A percentile compares a stretch with the other conserved stretches of the same genome.
These are phyloP conservation scores for Fusarium coicis DNA, from an alignment of 2,329 filamentous ascomycete genomes.

Conservation along the genomic window DNA sequence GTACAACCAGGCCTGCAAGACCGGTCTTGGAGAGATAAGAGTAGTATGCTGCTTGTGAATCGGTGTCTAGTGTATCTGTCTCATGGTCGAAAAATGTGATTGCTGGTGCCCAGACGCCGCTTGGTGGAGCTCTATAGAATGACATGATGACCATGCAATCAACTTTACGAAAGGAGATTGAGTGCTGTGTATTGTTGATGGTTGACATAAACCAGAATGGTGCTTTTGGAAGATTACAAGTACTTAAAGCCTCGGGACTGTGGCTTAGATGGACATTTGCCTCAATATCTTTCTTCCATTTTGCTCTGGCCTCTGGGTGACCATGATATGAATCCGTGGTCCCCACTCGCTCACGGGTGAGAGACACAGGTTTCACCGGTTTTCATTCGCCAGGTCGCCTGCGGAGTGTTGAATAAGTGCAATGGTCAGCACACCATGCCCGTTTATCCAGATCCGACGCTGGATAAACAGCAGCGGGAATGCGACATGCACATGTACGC, in stretches of 20 bases:
- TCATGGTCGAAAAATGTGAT: slow-evolving; percentile 64
- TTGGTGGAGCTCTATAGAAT: slow-evolving; percentile 35
- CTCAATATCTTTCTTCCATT: neutral
- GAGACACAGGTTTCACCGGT: no score
- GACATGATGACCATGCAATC: slow-evolving; percentile 19
- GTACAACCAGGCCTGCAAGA: slow-evolving; percentile 62
- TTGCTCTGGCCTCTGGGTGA: neutral
- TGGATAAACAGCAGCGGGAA: neutral
- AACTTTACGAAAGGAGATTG: neutral
- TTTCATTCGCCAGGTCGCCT: neutral
- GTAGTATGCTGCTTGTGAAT: slow-evolving; percentile 62
- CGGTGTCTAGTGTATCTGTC: slow-evolving; percentile 60
- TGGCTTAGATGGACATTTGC: neutral
- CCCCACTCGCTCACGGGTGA: neutral
- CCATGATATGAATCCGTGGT: neutral
- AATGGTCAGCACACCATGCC: neutral
- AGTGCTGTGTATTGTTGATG: neutral
- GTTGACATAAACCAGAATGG: neutral
- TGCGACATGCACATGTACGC: neutral
- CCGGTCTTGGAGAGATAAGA: slow-evolving; percentile 61
- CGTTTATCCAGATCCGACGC: neutral
- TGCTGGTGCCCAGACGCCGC: slow-evolving; percentile 62
- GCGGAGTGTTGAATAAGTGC: neutral
- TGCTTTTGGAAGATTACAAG: neutral
- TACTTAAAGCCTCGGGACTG: slow-evolving; percentile 31